Conservation (phyloP, 2,329 filamentous ascomycete species). For the Pyrenochaeta sp. region DNA sequence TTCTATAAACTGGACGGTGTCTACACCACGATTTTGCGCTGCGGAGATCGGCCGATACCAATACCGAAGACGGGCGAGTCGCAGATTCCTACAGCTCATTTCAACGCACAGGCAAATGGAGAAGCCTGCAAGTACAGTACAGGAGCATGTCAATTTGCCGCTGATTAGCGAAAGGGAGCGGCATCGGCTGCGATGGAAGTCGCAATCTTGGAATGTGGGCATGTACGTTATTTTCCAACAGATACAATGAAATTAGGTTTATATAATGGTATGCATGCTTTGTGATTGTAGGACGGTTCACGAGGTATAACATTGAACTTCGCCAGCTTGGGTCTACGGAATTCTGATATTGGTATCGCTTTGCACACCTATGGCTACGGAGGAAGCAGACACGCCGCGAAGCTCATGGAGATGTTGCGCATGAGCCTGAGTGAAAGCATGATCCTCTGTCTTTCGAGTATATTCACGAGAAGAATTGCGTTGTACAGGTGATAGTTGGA, state of each 20-base stretch:
- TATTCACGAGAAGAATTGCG: no score
- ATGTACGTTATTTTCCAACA: background rate
- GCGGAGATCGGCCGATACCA: background rate
- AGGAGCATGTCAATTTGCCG: no score
- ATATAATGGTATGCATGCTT: background rate
- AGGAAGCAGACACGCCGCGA: no score
- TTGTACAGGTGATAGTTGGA: no score
- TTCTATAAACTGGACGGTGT: slow-evolving; percentile 65
- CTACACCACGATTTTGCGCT: background rate
- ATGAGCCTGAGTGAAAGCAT: no score
- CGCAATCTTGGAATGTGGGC: background rate
- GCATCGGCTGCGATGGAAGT: no score
- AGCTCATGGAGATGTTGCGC: no score
- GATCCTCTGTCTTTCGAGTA: no score
- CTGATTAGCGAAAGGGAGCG: no score
- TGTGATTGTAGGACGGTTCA: background rate
- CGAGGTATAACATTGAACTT: background rate
- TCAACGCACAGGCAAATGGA: background rate
- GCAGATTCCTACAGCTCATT: background rate
- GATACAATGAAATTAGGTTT: background rate
- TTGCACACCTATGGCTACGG: no score
- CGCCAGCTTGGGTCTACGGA: background rate
- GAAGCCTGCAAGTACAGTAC: no score
- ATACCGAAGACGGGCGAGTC: background rate
- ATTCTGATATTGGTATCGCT: no score